A percentile compares a stretch with the other conserved stretches of the same genome.
phyloP scores from a whole-genome alignment of 441 rosid species.

The Populus hybrid region DNA sequence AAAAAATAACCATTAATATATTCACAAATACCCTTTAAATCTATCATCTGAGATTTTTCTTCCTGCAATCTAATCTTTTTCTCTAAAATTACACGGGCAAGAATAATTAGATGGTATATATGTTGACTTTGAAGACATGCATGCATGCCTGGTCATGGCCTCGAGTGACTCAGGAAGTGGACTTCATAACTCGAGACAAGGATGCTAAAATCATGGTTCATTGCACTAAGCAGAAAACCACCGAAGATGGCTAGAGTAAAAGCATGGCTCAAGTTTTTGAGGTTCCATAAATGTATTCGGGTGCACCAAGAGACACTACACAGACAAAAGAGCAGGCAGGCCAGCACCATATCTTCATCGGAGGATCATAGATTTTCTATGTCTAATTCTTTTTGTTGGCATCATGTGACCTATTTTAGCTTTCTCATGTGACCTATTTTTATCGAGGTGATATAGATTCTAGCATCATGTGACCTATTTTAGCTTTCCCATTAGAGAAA shows the following conservation, averaged over 20 bases:
- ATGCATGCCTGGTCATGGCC: not conserved
- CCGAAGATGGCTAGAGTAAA: constrained; percentile 15
- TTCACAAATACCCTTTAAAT: too few relatives aligned
- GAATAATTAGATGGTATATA: not conserved
- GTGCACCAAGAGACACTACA: constrained; percentile 10
- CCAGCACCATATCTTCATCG: constrained; percentile 13
- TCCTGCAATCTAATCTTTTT: not conserved
- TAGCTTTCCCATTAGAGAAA: not conserved
- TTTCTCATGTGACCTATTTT: not conserved
- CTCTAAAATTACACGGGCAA: not conserved
- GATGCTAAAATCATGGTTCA: constrained; percentile 15
- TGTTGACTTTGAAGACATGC: too few relatives aligned
- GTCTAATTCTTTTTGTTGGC: not conserved
- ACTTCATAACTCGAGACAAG: not conserved
- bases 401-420: constrained; percentile 1
- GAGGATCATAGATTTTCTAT: constrained; percentile 14
- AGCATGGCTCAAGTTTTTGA: not conserved
- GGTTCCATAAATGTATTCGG: not conserved
- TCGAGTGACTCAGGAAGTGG: not conserved
- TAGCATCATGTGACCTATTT: constrained; percentile 2
- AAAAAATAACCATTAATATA: too few relatives aligned
- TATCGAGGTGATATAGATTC: too few relatives aligned
- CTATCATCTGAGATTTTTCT: not conserved
- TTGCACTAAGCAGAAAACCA: constrained; percentile 20
- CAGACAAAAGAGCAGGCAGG: not conserved